Percentiles rank a stretch among this genome's conserved stretches.
phyloP scores from a whole-genome alignment of 176 grass and related monocot species.

The Oropetium thomaeum region DNA sequence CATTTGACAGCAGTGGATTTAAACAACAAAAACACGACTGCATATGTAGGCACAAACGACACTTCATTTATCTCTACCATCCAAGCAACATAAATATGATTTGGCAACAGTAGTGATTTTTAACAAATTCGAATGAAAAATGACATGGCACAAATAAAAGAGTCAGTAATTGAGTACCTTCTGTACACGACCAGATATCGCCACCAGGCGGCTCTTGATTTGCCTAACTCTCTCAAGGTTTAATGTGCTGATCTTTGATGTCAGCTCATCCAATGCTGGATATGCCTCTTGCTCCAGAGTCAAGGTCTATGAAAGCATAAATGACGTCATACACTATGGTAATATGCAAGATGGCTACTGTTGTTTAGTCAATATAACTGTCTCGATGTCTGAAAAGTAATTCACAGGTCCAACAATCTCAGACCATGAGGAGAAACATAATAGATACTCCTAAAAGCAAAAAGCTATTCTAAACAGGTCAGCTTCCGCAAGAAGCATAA shows the following conservation, averaged over 20 bases:
- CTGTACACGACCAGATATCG: slow-evolving; percentile 89
- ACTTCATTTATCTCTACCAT: slow-evolving; percentile 11
- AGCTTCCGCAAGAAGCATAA: slow-evolving; percentile 5
- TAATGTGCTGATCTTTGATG: slow-evolving; percentile 97
- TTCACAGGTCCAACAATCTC: not conserved
- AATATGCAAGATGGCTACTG: not conserved
- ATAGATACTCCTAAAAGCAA: not conserved
- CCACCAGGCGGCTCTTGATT: slow-evolving; percentile 94
- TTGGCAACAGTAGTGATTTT: not conserved
- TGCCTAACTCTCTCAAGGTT: slow-evolving; percentile 95
- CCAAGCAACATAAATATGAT: not conserved
- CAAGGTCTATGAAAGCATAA: slow-evolving; percentile 51
- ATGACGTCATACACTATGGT: not conserved
- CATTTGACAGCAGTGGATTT: not conserved
- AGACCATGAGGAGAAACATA: slow-evolving; percentile 10
- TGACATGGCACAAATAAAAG: not conserved
- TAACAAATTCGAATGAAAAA: not conserved
- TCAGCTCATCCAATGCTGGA: slow-evolving; percentile 94
- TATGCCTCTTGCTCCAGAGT: slow-evolving; percentile 95
- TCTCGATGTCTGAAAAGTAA: not conserved
- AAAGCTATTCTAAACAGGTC: not conserved
- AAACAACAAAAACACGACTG: not conserved
- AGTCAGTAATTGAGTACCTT: slow-evolving; percentile 47
- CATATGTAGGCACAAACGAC: not conserved
- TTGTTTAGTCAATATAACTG: not conserved